These are phyloP conservation scores for Torulaspora globosa DNA, from an alignment of 1,139 yeast genomes.

Conservation along the genomic window DNA sequence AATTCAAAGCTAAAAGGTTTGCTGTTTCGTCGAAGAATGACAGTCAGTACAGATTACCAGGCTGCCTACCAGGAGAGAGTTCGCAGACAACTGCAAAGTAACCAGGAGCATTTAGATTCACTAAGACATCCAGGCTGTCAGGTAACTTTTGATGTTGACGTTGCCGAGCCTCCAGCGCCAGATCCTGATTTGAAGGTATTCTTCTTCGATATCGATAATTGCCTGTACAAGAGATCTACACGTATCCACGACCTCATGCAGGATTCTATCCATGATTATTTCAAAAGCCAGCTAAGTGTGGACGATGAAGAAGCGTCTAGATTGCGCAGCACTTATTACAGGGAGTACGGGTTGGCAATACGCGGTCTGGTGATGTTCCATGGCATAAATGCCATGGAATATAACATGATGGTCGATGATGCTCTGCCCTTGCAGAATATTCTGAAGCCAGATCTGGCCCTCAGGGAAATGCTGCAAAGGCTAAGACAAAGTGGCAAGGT, in stretches of 20 bases:
- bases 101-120: conserved; percentile 35
- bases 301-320: conserved; percentile 68
- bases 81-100: conserved; percentile 28
- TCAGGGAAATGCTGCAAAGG: conserved; percentile 49
- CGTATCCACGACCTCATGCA: conserved; percentile 86
- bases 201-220: conserved; percentile 90
- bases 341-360: conserved; percentile 84
- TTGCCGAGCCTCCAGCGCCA: conserved; percentile 24
- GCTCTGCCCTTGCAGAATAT: conserved; percentile 79
- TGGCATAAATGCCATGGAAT: conserved; percentile 81
- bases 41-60: conserved; percentile 20
- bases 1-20: neutral
- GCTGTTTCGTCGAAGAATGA: conserved; percentile 15
- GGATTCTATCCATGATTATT: conserved; percentile 73
- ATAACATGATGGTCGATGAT: conserved; percentile 85
- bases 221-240: conserved; percentile 71
- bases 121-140: conserved; percentile 38
- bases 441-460: conserved; percentile 53
- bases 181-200: conserved; percentile 45
- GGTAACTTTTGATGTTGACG: conserved; percentile 28
- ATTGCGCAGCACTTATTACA: conserved; percentile 71
- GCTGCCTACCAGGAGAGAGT: conserved; percentile 26
- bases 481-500: conserved; percentile 47
- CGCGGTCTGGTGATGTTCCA: conserved; percentile 86
- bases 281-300: conserved; percentile 58